Evolutionary conservation across 352 stramenopile species (phyloP).

Genomic region (Phytopythium ostracodes): DNA sequence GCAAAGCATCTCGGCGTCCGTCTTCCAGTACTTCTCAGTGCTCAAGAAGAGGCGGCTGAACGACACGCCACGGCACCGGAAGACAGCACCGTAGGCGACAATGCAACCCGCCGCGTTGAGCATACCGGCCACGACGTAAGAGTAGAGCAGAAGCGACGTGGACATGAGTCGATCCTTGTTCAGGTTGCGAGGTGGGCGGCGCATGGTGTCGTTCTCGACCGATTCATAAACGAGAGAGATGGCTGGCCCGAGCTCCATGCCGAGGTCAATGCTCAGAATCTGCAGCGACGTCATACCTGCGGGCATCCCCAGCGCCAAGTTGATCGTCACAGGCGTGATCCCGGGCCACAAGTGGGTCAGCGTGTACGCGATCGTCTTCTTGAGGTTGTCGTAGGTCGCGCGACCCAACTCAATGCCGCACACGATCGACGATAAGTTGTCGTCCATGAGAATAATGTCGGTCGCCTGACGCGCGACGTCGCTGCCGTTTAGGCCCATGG

Average conservation of each 20-base stretch:
- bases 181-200: slow-evolving; percentile 58
- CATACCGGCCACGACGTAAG: slow-evolving; percentile 82
- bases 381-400: slow-evolving; percentile 85
- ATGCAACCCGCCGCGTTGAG: slow-evolving; percentile 55
- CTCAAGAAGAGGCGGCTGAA: slow-evolving; percentile 39
- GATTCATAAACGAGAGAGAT: slow-evolving; percentile 89
- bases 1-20: slow-evolving; percentile 19
- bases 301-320: slow-evolving; percentile 78
- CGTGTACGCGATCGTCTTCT: slow-evolving; percentile 92
- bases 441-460: slow-evolving; percentile 95
- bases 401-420: slow-evolving; percentile 45
- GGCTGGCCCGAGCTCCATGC: slow-evolving; percentile 85
- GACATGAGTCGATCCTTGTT: slow-evolving; percentile 79
- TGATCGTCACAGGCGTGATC: slow-evolving; percentile 55
- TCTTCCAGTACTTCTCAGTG: slow-evolving; percentile 26
- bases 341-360: slow-evolving; percentile 87
- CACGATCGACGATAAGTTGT: slow-evolving; percentile 96
- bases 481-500: slow-evolving; percentile 94
- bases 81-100: slow-evolving; percentile 27
- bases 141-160: slow-evolving; percentile 69
- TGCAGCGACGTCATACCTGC: slow-evolving; percentile 82
- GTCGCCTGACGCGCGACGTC: slow-evolving; percentile 91
- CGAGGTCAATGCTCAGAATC: slow-evolving; percentile 87
- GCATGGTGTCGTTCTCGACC: slow-evolving; percentile 76
- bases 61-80: slow-evolving; percentile 33